A percentile compares a stretch with the other conserved stretches of the same genome.
Conservation (phyloP, 23 red algal genomes). For the Gracilaria vermiculophylla region DNA sequence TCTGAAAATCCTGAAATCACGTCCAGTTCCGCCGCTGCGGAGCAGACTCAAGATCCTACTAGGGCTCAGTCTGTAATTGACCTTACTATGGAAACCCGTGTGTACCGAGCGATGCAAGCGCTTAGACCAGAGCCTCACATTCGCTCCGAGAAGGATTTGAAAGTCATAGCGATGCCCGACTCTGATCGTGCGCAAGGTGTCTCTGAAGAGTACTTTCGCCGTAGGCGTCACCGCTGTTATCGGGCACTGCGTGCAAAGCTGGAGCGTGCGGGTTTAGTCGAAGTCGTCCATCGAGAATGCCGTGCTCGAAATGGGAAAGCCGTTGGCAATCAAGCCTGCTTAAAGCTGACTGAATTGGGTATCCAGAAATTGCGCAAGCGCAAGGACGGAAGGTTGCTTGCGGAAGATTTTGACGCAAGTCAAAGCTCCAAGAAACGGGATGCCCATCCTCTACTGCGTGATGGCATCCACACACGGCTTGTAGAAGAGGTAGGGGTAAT, state of each 20-base stretch:
- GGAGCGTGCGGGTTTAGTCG: background rate
- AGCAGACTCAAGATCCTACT: background rate
- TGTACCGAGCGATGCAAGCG: conserved; percentile 30
- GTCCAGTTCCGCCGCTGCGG: background rate
- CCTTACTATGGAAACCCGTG: conserved; percentile 5
- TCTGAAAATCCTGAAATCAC: background rate
- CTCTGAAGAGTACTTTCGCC: conserved; percentile 7
- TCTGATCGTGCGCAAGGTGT: background rate
- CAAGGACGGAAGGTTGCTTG: background rate
- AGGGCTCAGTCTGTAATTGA: background rate
- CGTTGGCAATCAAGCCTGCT: conserved; percentile 22
- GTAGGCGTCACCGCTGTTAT: conserved; percentile 45
- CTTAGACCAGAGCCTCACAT: background rate
- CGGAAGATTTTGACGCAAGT: background rate
- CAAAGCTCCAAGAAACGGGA: background rate
- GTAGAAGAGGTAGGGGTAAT: conserved; percentile 53
- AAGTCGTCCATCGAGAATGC: conserved; percentile 27
- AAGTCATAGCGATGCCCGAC: conserved; percentile 51
- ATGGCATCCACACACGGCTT: background rate
- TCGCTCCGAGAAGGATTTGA: conserved; percentile 33
- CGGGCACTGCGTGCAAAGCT: conserved; percentile 16
- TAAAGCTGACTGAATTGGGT: background rate
- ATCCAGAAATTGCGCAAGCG: background rate
- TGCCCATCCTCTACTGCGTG: background rate
- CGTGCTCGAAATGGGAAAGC: conserved; percentile 2